Conservation (phyloP, 306 rosid species). For the Ceratonia siliqua region DNA sequence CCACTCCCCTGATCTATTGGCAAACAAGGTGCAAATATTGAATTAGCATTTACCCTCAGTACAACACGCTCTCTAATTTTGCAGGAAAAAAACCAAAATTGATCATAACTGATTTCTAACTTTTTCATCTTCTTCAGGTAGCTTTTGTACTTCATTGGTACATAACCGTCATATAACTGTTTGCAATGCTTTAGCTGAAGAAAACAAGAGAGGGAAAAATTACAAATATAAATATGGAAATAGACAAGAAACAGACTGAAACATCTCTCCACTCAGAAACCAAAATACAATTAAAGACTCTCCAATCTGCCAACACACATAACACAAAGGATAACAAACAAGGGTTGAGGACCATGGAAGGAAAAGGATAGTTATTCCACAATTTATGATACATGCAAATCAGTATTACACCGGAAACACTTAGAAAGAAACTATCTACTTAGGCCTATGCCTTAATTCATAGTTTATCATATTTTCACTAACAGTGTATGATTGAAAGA, state of each 20-base stretch:
- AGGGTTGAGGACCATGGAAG: not conserved
- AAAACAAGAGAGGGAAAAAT: conserved; percentile 18
- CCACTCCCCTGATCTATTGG: conserved; percentile 93
- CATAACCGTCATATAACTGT: conserved; percentile 81
- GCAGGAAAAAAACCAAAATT: conserved; percentile 38
- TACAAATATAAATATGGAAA: not conserved
- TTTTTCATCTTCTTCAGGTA: conserved; percentile 90
- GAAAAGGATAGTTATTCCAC: not conserved
- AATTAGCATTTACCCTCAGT: conserved; percentile 39
- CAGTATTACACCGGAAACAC: too few species aligned
- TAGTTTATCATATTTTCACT: not conserved
- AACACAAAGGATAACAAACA: not conserved
- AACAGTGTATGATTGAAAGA: not conserved
- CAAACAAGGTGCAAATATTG: conserved; percentile 34
- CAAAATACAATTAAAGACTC: conserved; percentile 3
- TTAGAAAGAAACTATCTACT: not conserved
- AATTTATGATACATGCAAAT: not conserved
- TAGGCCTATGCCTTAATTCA: not conserved
- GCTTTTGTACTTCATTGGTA: conserved; percentile 81
- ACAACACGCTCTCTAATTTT: conserved; percentile 33
- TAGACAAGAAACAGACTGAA: conserved; percentile 9
- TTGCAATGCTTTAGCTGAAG: conserved; percentile 79
- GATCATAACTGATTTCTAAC: conserved; percentile 57
- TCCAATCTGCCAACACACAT: conserved; percentile 1
- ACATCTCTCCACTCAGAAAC: conserved; percentile 2